Evolutionary conservation across 2,329 filamentous ascomycete species (phyloP).

Genomic region (Aspergillus brunneoviolaceus): DNA sequence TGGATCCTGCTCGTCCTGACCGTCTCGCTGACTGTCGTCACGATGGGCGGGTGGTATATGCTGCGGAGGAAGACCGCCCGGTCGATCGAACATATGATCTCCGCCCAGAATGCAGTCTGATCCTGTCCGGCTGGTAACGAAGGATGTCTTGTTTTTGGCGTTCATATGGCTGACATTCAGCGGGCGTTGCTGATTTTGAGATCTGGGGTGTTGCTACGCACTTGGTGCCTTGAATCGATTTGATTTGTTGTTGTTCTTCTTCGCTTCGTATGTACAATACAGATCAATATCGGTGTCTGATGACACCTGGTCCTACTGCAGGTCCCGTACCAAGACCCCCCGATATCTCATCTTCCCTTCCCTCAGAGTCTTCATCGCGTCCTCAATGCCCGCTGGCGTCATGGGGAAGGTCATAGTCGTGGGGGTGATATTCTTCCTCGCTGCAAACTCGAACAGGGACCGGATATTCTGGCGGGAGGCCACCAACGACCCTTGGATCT

Average conservation of each 20-base stretch:
- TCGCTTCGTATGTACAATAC: background rate
- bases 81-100: no score
- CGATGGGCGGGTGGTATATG: conserved; percentile 4
- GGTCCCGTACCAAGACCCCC: background rate
- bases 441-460: conserved; percentile 64
- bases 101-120: background rate
- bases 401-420: conserved; percentile 65
- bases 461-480: conserved; percentile 63
- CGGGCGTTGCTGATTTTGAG: background rate
- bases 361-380: conserved; percentile 49
- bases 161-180: background rate
- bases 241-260: background rate
- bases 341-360: conserved; percentile 49
- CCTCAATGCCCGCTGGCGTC: conserved; percentile 47
- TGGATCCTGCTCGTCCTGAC: conserved; percentile 4
- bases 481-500: conserved; percentile 62
- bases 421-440: conserved; percentile 60
- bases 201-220: background rate
- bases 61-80: background rate
- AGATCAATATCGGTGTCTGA: background rate
- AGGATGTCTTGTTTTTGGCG: background rate
- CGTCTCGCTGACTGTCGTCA: conserved; percentile 1
- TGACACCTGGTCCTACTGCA: background rate
- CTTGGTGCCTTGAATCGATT: background rate
- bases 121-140: background rate